Evolutionary conservation across 139 green algal genomes (phyloP), one percentile per base, ranked within the genome.

Genomic region (Chlorokybus atmophyticus): DNA sequence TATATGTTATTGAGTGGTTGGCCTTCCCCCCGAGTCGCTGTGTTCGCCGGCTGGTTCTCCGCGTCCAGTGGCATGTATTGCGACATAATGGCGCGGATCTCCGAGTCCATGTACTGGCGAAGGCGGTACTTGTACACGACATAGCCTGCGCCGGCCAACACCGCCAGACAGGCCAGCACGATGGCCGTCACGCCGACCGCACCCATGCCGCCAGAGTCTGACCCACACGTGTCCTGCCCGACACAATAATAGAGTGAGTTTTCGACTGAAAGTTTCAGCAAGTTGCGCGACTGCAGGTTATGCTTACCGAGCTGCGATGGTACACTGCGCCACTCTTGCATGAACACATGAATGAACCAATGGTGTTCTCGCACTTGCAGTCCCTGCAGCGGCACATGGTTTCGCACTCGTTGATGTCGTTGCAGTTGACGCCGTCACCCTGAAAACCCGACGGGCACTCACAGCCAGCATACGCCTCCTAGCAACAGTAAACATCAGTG

Each of bases 1-100:
- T n/a, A n/a, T n/a, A n/a, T n/a, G n/a, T n/a, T n/a, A n/a, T n/a
- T n/a, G n/a, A n/a, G n/a, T n/a, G n/a, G n/a, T n/a, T n/a, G n/a
- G n/a, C n/a, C n/a, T n/a, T n/a, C n/a, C n/a, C n/a, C n/a, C n/a
- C n/a, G n/a, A n/a, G n/a, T n/a, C n/a, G n/a, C n/a, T n/a, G n/a
- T n/a, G n/a, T n/a, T n/a, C n/a, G n/a, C n/a, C n/a, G n/a, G n/a
- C n/a, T n/a, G n/a, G n/a, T n/a, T n/a, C n/a, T n/a, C n/a, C n/a
- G n/a, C n/a, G 57, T 76, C 77, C 40, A 88, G 69, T 17, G 78
- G 83, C 56, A 89, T 89, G 52, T 87, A 93, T 59, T 85, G 76
- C 25, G 71, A 63, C 69, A 84, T 82, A 52, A 93, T 93, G 30
- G 75, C 75, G 1, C 82, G 71, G 42, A 93, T 82, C 65, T 85